These are phyloP conservation scores for Tinospora cordifolia DNA, from an alignment of 164 flowering plant genomes.

Conservation along the genomic window DNA sequence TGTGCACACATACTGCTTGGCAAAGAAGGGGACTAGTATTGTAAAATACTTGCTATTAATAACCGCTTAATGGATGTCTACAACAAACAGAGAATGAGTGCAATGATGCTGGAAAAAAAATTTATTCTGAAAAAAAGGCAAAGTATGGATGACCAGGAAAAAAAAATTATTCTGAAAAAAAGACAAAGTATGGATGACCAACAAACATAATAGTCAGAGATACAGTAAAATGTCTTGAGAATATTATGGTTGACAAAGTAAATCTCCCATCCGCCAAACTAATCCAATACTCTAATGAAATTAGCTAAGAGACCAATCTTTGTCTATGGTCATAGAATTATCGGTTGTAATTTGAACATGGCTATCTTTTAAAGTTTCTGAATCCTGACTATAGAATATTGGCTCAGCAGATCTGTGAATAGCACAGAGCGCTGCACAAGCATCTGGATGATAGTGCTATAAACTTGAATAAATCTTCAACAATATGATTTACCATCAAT, in stretches of 20 bases:
- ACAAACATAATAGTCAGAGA: not conserved
- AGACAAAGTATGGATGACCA: not conserved
- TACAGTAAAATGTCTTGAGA: not conserved
- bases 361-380: not conserved
- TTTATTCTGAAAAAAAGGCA: too few relatives aligned
- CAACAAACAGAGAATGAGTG: not conserved
- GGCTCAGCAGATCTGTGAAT: too few relatives aligned
- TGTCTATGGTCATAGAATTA: not conserved
- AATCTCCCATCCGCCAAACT: not conserved
- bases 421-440: not conserved
- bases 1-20: conserved; percentile 65
- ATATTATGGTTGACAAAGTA: not conserved
- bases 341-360: not conserved
- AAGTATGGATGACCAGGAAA: not conserved
- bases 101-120: not conserved
- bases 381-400: not conserved
- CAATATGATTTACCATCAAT: not conserved
- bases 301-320: not conserved
- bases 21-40: not conserved
- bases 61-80: not conserved
- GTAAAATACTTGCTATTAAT: not conserved
- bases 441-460: not conserved
- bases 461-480: not conserved
- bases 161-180: too few relatives aligned
- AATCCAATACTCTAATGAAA: not conserved